Base-by-base conservation (phyloP, 306 rosid species). In the Heteromeles arbutifolia region DNA sequence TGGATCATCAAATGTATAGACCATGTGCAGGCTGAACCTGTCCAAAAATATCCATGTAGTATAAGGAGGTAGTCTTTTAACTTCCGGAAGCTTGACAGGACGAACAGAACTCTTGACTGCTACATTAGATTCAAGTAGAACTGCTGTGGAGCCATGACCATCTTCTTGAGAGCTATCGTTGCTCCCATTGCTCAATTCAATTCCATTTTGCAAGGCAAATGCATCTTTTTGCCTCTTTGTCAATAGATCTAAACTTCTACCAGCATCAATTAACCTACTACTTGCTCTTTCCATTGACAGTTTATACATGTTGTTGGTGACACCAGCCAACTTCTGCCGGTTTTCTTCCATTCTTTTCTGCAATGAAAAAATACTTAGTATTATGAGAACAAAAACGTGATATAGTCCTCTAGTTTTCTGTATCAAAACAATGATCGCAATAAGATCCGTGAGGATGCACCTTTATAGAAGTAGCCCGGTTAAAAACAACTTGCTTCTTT, bases 1-100 rank as follows among this genome's bases (percentile, higher is more conserved):
- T 48, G 44, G 19, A 11, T 31, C 52, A 19, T 54, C 50, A 70
- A 65, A 48, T 12, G 19, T 31, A 24, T 32, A 34, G 34, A 72
- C 19, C 8, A 6, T 70, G 65, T 17, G 39, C 21, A 64, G 73
- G 70, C 74, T 28, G 15, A 65, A 96, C 99, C 99, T 96, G 89
- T 92, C 97, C 83, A 96, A 88, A 83, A 96, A 92, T 77, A 92
- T 89, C 99, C 99, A 96, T 28, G 99, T 89, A 63, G 99, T 96
- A 86, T 96, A 96, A 76, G 98, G 93, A 71, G 99, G 97, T 79
- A 96, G 77, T 89, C 88, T 87, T 85, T 86, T 92, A 13, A 86
- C 82, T 89, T 92, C 99, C 4, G 90, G 82, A 65, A 96, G 86
- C 85, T 92, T 96, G 64, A 90, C 86, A 73, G 99, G 98, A 71